phyloP scores from a whole-genome alignment of 2,329 filamentous ascomycete species.

The Colletotrichum camelliae region DNA sequence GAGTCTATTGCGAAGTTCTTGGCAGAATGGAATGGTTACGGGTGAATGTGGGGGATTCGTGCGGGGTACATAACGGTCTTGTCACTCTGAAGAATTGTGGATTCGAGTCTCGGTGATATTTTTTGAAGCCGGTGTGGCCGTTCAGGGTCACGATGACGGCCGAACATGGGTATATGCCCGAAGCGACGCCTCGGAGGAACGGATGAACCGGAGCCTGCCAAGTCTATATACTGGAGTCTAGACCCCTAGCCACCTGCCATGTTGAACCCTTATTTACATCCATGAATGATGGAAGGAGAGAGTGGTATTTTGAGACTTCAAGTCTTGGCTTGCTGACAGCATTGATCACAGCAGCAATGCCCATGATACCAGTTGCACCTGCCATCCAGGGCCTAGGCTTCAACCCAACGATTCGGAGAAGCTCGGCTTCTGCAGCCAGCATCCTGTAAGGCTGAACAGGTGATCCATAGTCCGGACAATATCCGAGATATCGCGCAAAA shows the following conservation, averaged over 20 bases:
- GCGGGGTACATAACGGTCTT: slow-evolving; percentile 2
- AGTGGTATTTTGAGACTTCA: background rate
- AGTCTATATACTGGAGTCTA: background rate
- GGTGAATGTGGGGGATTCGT: background rate
- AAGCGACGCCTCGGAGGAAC: background rate
- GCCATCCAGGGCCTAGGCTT: background rate
- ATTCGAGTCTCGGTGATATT: background rate
- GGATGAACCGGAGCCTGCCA: background rate
- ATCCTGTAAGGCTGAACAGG: background rate
- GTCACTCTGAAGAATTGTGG: background rate
- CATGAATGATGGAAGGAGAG: background rate
- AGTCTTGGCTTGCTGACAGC: background rate
- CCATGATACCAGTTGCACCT: background rate
- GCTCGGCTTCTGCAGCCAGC: background rate
- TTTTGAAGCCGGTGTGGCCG: background rate
- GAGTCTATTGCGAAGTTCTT: background rate
- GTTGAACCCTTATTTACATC: background rate
- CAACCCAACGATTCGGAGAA: accelerated
- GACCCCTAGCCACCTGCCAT: background rate
- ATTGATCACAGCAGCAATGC: background rate
- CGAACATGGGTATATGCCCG: background rate
- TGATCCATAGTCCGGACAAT: background rate
- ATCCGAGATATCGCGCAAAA: background rate
- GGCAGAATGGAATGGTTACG: background rate
- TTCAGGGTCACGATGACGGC: background rate